A percentile compares a stretch with the other conserved stretches of the same genome.
phyloP scores from a whole-genome alignment of 495 filamentous ascomycete genomes.

The Aspergillus asperescens region DNA sequence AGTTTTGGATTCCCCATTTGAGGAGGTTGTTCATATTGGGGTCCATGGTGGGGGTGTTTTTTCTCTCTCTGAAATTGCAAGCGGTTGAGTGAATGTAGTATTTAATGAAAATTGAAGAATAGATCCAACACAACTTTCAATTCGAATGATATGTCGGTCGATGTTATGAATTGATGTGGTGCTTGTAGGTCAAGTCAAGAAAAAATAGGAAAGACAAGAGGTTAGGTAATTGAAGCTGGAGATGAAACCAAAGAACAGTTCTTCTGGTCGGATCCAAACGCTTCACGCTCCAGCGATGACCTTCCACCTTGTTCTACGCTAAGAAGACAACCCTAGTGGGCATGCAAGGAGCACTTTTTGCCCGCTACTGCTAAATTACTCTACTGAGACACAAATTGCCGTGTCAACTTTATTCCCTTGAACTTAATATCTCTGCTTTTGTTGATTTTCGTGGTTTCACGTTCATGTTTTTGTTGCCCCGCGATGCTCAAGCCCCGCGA shows the following conservation, averaged over 20 bases:
- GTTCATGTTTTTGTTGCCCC: conserved; percentile 3
- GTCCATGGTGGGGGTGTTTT: conserved; percentile 41
- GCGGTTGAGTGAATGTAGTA: neutral
- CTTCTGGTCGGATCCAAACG: conserved; percentile 24
- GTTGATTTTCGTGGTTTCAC: neutral
- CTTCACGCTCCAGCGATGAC: conserved; percentile 19
- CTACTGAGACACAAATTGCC: neutral
- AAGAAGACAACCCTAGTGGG: neutral
- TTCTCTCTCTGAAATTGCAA: neutral
- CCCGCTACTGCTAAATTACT: neutral
- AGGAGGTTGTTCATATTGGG: conserved; percentile 71
- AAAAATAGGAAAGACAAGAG: too few relatives aligned
- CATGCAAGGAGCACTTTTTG: neutral
- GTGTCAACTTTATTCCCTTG: neutral
- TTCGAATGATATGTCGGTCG: neutral
- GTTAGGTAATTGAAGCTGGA: too few relatives aligned
- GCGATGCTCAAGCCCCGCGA: conserved; percentile 21
- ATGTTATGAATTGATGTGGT: too few relatives aligned
- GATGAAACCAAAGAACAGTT: conserved; percentile 1
- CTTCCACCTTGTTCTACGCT: conserved; percentile 22
- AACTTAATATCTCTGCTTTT: neutral
- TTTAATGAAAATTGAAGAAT: neutral
- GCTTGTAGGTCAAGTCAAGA: too few relatives aligned
- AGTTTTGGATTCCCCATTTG: conserved; percentile 90
- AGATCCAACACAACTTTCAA: neutral